phyloP scores from a whole-genome alignment of 345 rosid species.

The Turnera subulata region DNA sequence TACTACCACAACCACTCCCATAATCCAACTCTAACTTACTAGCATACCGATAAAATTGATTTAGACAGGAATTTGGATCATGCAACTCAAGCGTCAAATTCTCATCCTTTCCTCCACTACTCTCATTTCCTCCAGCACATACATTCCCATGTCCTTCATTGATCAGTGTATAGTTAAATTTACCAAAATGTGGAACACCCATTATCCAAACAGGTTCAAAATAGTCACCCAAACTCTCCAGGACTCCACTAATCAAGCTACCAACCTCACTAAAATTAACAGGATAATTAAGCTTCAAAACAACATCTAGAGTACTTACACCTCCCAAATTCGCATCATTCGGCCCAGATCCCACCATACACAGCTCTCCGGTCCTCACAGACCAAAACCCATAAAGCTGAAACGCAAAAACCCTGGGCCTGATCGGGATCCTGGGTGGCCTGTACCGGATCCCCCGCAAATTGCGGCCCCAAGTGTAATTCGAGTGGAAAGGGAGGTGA shows the following conservation, averaged over 20 bases:
- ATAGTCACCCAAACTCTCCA: constrained; percentile 42
- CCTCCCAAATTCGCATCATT: constrained; percentile 26
- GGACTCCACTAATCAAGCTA: constrained; percentile 55
- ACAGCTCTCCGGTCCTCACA: constrained; percentile 59
- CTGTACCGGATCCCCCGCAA: constrained; percentile 41
- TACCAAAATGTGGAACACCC: constrained; percentile 40
- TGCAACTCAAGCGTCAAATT: constrained; percentile 23
- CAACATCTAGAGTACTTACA: constrained; percentile 31
- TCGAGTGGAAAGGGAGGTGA: constrained; percentile 11
- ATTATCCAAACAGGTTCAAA: constrained; percentile 58
- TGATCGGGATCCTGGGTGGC: constrained; percentile 45
- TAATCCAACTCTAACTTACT: constrained; percentile 44
- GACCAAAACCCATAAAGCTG: constrained; percentile 68
- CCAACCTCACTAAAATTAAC: constrained; percentile 37
- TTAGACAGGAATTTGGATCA: constrained; percentile 15
- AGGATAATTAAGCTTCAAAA: constrained; percentile 61
- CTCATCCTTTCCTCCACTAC: constrained; percentile 25
- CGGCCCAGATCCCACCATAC: constrained; percentile 79
- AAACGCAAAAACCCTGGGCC: constrained; percentile 30
- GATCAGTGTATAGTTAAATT: constrained; percentile 50
- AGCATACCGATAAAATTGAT: constrained; percentile 20
- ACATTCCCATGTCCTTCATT: constrained; percentile 28
- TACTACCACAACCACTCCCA: constrained; percentile 37
- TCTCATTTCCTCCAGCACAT: constrained; percentile 22
- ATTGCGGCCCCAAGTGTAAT: constrained; percentile 13